Evolutionary conservation across 768 basidiomycete genomes (phyloP).

Genomic region (Symmetrospora coprosmae): DNA sequence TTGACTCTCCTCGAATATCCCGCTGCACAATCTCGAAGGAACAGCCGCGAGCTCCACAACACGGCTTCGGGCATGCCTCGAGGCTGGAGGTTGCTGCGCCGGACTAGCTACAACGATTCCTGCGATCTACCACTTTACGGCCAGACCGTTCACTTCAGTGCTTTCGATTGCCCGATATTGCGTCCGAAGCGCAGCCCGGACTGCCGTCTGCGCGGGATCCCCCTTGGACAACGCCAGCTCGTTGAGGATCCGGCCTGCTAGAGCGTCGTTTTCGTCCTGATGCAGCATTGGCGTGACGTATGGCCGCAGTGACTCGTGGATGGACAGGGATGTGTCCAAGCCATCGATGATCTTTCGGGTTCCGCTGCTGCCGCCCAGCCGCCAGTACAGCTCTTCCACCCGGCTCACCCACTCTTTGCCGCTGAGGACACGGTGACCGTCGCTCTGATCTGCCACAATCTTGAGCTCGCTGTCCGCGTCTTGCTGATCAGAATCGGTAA

Average conservation of each 20-base stretch:
- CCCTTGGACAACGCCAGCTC: background rate
- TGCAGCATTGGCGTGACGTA: background rate
- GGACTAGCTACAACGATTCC: too few species aligned
- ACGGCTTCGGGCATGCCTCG: too few species aligned
- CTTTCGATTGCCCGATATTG: conserved; percentile 31
- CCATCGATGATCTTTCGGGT: too few species aligned
- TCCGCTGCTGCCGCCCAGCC: background rate
- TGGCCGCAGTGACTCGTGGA: conserved; percentile 3
- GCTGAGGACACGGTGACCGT: conserved; percentile 25
- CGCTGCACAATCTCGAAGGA: too few species aligned
- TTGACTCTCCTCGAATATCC: too few species aligned
- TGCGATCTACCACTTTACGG: conserved; percentile 32
- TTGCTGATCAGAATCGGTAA: too few species aligned
- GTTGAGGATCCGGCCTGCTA: background rate
- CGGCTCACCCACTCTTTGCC: conserved; percentile 32
- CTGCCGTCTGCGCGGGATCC: background rate
- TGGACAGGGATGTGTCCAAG: too few species aligned
- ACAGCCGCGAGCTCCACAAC: too few species aligned
- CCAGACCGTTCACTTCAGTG: conserved; percentile 33
- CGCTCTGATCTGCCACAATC: conserved; percentile 13
- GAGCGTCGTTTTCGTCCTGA: background rate
- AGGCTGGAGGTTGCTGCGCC: too few species aligned
- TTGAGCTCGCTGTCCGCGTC: conserved; percentile 23
- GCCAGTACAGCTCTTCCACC: conserved; percentile 32
- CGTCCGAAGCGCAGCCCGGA: conserved; percentile 23